Evolutionary conservation across 495 filamentous ascomycete genomes (phyloP).

Genomic region (Aspergillus panamensis): DNA sequence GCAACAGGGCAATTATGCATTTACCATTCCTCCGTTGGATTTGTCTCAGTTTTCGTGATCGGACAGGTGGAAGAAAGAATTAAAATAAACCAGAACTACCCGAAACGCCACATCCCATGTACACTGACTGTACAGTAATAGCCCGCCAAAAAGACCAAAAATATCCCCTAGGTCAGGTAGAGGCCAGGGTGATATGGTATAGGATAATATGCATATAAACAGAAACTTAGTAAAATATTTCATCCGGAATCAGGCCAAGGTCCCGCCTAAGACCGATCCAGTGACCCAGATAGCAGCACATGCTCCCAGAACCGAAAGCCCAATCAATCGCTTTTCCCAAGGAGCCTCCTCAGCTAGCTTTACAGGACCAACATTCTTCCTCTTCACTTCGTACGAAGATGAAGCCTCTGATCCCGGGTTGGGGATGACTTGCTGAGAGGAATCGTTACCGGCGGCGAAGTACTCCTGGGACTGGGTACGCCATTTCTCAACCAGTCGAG

Average conservation of each 20-base stretch:
- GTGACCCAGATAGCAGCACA: constrained; percentile 66
- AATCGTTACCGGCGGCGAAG: constrained; percentile 34
- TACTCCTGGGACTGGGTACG: constrained; percentile 35
- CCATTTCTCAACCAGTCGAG: constrained; percentile 53
- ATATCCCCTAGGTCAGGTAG: background rate
- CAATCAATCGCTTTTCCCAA: constrained; percentile 67
- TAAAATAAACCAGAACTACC: background rate
- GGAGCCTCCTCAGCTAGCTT: constrained; percentile 62
- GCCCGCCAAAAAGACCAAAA: background rate
- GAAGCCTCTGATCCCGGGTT: constrained; percentile 3
- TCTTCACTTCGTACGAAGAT: constrained; percentile 24
- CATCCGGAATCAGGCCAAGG: constrained; percentile 20
- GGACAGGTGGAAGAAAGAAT: background rate
- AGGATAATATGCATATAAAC: constrained; percentile 1
- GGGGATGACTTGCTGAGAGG: constrained; percentile 28
- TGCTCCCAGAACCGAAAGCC: constrained; percentile 59
- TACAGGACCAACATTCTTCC: constrained; percentile 51
- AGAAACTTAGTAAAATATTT: background rate
- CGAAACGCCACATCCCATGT: background rate
- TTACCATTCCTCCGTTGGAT: background rate
- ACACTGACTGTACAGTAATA: background rate
- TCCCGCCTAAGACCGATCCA: constrained; percentile 47
- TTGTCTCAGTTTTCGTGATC: background rate
- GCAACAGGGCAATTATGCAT: constrained; percentile 8
- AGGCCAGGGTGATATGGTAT: background rate